Percentiles rank a stretch among this genome's conserved stretches.
Evolutionary conservation across 306 rosid species (phyloP).

Genomic region (Crotalaria pallida): DNA sequence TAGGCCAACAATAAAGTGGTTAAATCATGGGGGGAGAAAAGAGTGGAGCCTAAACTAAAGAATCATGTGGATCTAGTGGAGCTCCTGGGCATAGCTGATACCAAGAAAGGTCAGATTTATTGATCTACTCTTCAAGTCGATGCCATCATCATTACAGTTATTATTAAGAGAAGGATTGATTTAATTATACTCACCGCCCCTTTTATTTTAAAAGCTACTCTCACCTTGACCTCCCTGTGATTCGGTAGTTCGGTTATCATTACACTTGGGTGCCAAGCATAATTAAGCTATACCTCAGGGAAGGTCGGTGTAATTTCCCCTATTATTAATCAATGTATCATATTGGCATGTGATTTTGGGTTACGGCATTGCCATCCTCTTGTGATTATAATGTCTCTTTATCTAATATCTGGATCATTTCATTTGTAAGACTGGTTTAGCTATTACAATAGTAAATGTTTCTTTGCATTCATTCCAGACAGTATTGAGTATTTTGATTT

Average conservation of each 20-base stretch:
- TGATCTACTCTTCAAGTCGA: background rate
- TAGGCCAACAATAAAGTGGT: conserved; percentile 76
- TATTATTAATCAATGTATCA: background rate
- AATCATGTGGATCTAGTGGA: conserved; percentile 76
- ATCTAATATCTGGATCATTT: background rate
- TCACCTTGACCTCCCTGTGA: too few species aligned
- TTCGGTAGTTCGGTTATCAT: too few species aligned
- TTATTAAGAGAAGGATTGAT: too few species aligned
- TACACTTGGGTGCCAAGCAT: too few species aligned
- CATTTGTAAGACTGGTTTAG: background rate
- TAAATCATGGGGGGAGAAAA: conserved; percentile 82
- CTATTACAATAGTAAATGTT: background rate
- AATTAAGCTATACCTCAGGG: too few species aligned
- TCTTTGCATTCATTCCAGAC: background rate
- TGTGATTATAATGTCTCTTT: too few species aligned
- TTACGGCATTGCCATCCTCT: background rate
- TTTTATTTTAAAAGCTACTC: too few species aligned
- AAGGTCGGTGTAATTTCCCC: too few species aligned
- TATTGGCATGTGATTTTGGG: background rate
- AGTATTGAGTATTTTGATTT: background rate
- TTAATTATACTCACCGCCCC: too few species aligned
- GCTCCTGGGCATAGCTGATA: conserved; percentile 70
- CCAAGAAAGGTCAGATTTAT: conserved; percentile 51
- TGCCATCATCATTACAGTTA: too few species aligned
- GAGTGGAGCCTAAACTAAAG: conserved; percentile 50